Evolutionary conservation across 2,329 filamentous ascomycete species (phyloP).

Genomic region (Fusarium marasasianum): DNA sequence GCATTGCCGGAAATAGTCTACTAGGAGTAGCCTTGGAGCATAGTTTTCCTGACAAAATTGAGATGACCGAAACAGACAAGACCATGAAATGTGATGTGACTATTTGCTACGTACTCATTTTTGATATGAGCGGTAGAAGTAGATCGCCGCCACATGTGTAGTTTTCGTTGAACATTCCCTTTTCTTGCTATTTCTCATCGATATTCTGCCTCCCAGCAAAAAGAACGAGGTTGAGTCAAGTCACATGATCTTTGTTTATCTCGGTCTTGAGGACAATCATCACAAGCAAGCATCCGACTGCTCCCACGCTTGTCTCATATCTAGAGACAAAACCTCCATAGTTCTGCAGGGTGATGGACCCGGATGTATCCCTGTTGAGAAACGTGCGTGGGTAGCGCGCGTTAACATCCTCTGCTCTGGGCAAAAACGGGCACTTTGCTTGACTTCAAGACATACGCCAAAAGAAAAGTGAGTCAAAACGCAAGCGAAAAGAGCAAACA

Average conservation of each 20-base stretch:
- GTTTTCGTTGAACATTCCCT: neutral
- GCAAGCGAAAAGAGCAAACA: constrained; percentile 12
- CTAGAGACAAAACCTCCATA: neutral
- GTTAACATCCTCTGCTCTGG: neutral
- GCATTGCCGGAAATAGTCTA: neutral
- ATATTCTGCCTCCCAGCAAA: neutral
- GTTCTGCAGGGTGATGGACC: neutral
- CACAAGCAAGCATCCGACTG: neutral
- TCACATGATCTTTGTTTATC: constrained; percentile 10
- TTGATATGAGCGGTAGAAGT: neutral
- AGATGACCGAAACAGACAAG: neutral
- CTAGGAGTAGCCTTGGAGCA: neutral
- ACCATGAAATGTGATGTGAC: neutral
- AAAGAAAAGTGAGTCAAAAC: constrained; percentile 10
- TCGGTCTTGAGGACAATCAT: neutral
- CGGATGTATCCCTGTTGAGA: neutral
- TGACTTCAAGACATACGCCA: neutral
- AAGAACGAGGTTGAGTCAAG: neutral
- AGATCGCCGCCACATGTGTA: too few relatives aligned
- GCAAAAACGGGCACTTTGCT: neutral
- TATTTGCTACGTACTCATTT: neutral
- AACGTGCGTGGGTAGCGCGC: constrained; percentile 5
- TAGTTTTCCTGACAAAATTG: neutral
- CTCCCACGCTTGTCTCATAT: constrained; percentile 11
- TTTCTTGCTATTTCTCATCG: too few relatives aligned